Percentiles rank a stretch among this genome's conserved stretches.
These are phyloP conservation scores for Paramecium primaurelia DNA, from an alignment of 73 alveolate species.

Conservation along the genomic window DNA sequence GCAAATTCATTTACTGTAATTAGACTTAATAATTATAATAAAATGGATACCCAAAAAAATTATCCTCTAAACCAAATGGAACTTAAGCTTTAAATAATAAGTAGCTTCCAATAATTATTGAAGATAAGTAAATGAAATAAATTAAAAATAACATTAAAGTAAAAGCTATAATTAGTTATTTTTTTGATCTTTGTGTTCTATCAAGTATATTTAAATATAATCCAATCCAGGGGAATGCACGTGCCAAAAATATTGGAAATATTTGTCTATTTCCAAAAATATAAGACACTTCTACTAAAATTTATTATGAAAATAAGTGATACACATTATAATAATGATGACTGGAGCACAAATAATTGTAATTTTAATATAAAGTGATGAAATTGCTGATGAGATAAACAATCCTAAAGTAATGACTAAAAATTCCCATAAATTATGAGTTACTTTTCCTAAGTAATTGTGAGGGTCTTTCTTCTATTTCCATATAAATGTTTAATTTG, in stretches of 20 bases:
- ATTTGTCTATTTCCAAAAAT: conserved; percentile 50
- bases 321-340: conserved; percentile 46
- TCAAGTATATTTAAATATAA: conserved; percentile 20
- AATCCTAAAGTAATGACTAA: conserved; percentile 5
- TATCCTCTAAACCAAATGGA: conserved; percentile 54
- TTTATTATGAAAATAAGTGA: neutral
- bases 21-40: neutral
- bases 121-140: conserved; percentile 49
- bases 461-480: neutral
- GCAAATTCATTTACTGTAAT: conserved; percentile 44
- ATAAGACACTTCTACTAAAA: conserved; percentile 26
- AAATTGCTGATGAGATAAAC: conserved; percentile 18
- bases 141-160: conserved; percentile 21
- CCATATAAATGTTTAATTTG: neutral
- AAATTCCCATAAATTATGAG: neutral
- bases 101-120: conserved; percentile 13
- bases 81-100: neutral
- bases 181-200: neutral
- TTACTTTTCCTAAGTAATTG: neutral
- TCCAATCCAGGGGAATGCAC: conserved; percentile 59
- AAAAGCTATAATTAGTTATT: conserved; percentile 12
- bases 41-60: conserved; percentile 42
- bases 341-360: conserved; percentile 62
- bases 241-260: neutral
- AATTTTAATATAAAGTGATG: conserved; percentile 51